Evolutionary conservation across 257 asterid species (phyloP), one percentile per base, ranked within the genome.

Genomic region (Gardenia jasminoides): DNA sequence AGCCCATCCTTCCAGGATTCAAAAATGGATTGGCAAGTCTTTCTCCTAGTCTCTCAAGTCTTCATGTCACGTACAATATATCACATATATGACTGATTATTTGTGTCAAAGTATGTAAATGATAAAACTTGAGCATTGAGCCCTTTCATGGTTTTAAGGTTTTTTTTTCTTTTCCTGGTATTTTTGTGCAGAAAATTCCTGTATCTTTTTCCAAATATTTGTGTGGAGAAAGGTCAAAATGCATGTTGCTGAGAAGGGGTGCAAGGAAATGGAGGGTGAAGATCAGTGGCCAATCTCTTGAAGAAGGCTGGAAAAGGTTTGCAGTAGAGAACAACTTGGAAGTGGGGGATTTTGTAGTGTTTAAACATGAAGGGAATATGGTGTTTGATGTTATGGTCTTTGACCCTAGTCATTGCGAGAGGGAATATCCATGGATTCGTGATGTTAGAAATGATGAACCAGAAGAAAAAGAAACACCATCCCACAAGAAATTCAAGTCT

Each of bases 281-380:
- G 31, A 43, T 81, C 39, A 47, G 70, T 30, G 78, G 81, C 33
- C 31, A 13, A 7, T 9, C 5, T 26, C 44, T 68, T 7, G 78
- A 39, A 10, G 75, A 76, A 36, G 84, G 84, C 64, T 81, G 84
- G 84, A 67, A 1, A 43, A 48, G 28, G 24, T 81, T 81, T 22
- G 78, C 41, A 2, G 67, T 59, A 28, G 84, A 81, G 2, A 58
- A 76, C 64, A 73, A 52, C 1, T 76, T 81, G 47, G 74, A 70
- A n/a, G 79, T 81, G 46, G 84, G 81, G 39, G 81, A 81, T 64
- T 46, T 66, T 1, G 58, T 76, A 50, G 71, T 76, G 28, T 81
- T 81, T 33, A 76, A 73, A 62, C 84, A 81, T 59, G 80, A 81
- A 47, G 52, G 52, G 10, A 47, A 47, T 47, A 47, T 47, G 52